Conservation (phyloP, 2,329 filamentous ascomycete genomes). For the Aspergillus brasiliensis region DNA sequence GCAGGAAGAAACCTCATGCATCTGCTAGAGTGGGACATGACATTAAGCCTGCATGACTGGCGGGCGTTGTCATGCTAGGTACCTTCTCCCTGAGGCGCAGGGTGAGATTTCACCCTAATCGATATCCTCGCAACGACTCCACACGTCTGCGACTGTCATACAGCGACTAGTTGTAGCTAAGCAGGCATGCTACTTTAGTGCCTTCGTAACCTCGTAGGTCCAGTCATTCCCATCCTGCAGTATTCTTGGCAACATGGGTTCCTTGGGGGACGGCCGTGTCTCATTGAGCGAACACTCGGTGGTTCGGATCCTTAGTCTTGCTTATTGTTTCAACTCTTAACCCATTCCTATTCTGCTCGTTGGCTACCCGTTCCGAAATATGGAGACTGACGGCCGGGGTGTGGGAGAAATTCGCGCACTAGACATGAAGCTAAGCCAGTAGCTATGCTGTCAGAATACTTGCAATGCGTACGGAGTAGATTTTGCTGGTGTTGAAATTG, state of each 20-base stretch:
- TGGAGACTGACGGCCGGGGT: background rate
- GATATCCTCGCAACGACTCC: background rate
- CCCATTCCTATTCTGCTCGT: background rate
- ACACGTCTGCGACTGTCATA: background rate
- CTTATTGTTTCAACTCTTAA: constrained; percentile 1
- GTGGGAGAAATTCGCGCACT: background rate
- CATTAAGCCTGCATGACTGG: background rate
- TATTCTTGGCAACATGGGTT: background rate
- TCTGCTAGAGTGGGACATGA: background rate
- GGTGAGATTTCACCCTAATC: background rate
- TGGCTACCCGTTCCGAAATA: background rate
- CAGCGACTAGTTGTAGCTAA: background rate
- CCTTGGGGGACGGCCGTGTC: background rate
- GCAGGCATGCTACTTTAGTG: background rate
- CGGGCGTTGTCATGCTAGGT: background rate
- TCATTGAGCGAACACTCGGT: background rate
- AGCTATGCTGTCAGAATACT: background rate
- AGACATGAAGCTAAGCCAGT: background rate
- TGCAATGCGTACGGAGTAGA: background rate
- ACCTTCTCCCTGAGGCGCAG: background rate
- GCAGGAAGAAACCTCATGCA: background rate
- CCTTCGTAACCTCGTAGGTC: background rate
- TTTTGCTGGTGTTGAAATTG: background rate
- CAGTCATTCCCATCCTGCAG: background rate
- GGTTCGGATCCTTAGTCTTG: background rate